Evolutionary conservation across 495 filamentous ascomycete genomes (phyloP), one percentile per base, ranked within the genome.

Genomic region (Trypethelium eluteriae): DNA sequence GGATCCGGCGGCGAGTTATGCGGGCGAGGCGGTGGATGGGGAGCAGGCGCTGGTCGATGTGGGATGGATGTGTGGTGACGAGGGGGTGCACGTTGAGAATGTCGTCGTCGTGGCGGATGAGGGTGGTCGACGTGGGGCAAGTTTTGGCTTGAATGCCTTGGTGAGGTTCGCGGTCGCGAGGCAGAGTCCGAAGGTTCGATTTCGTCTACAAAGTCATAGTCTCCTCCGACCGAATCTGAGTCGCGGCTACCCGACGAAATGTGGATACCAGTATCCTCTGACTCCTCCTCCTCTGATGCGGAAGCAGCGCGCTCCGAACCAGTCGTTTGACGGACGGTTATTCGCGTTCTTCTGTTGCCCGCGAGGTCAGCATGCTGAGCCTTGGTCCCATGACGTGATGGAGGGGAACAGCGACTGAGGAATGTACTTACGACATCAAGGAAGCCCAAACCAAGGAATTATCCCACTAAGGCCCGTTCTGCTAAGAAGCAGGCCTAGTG

Each of bases 121-220:
- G 75, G 73, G 7, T 72, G 70, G n/a, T 69, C 71, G 12, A 67
- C 72, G 44, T 64, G 67, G 3, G 62, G 62, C 10, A 62, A 62
- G 38, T 67, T 66, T 67, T 62, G 63, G 70, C 62, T 64, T 65
- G 61, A 63, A 64, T 72, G 57, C 63, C 56, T 46, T 50, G 59
- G 47, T 32, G 35, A 16, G 16, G 65, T 39, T 14, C 71, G 66
- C 2, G 76, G 71, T 16, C 73, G 73, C 35, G 76, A 78, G 1
- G 76, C 76, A 2, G 76, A 78, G 63, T 78, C 76, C 36, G 70
- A 74, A 16, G 76, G 76, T 38, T 74, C 72, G 61, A 78, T 74
- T 39, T 71, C 74, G 75, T 77, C 53, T 10, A 59, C 32, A 35
- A 59, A 10, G 18, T 59, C 53, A 32, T 59, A 59, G 11, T 59